Base-by-base conservation (phyloP, 257 asterid genomes). In the Apocynum venetum region DNA sequence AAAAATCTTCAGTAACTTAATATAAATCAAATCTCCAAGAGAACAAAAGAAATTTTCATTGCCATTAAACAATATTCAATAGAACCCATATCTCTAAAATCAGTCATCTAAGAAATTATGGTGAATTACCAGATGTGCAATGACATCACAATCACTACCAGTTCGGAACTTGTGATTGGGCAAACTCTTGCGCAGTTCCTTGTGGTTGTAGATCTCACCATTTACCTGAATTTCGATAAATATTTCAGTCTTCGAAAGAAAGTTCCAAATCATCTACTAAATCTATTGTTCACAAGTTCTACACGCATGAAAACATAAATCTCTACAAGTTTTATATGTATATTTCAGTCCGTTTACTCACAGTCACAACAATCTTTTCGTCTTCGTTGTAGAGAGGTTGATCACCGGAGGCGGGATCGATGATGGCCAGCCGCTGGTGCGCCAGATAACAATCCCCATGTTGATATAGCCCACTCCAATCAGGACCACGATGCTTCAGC, bases 401-500 rank as follows among this genome's bases (percentile, higher is more conserved):
- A 72, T 96, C 98, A 68, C 99, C 98, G 7, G 99, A 96, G 79
- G 99, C 97, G 0, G 99, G 99, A 80, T 96, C 99, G 2, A 93
- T 81, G 47, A 96, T 89, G 4, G 98, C 99, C 1, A 93, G 87
- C 81, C 99, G 91, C 83, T 96, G 98, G 83, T 96, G 99, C 1
- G 99, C 85, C 40, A 96, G 80, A 79, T 84, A 96, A 69, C 56
- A 90, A 55, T 91, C 97, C 17, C 97, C 97, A 66, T 87, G 89
- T 80, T 96, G 98, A 79, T 89, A 91, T 47, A 96, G 6, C 49
- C 99, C 99, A 83, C 98, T 91, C 99, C 99, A 96, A 57, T 96
- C 99, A 0, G 99, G 98, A n/a, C 99, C 99, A 0, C 98, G 89
- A 78, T 96, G 99, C 96, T 92, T 96, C 96, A 96, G 86, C 76